Evolutionary conservation across 805 yeast species (phyloP).

Genomic region (Teunomyces gatunensis): DNA sequence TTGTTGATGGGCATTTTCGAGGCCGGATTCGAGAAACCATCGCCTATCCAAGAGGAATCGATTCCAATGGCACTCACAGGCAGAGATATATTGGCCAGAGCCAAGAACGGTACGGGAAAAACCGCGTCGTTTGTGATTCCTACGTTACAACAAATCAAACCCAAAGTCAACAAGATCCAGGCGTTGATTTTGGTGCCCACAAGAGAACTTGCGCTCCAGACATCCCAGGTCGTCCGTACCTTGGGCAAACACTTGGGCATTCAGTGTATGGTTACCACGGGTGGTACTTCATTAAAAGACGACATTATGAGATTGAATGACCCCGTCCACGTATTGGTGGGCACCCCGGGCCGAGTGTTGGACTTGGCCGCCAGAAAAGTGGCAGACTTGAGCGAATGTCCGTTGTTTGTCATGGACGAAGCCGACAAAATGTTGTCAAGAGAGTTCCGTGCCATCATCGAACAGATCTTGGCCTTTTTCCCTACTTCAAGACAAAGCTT

Average conservation of each 20-base stretch:
- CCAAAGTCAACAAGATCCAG: slow-evolving; percentile 81
- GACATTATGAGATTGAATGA: slow-evolving; percentile 92
- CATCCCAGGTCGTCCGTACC: slow-evolving; percentile 95
- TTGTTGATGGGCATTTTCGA: slow-evolving; percentile 97
- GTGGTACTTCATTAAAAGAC: slow-evolving; percentile 92
- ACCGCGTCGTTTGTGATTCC: slow-evolving; percentile 98
- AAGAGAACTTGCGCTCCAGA: slow-evolving; percentile 95
- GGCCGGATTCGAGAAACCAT: slow-evolving; percentile 97
- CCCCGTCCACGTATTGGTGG: slow-evolving; percentile 91
- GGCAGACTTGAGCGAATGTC: slow-evolving; percentile 84
- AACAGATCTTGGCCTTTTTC: slow-evolving; percentile 79
- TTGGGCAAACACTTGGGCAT: slow-evolving; percentile 90
- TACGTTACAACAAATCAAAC: slow-evolving; percentile 81
- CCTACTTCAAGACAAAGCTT: slow-evolving; percentile 72
- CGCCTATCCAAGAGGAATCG: slow-evolving; percentile 96
- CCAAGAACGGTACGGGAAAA: slow-evolving; percentile 98
- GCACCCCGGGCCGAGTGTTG: slow-evolving; percentile 96
- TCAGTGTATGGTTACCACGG: slow-evolving; percentile 96
- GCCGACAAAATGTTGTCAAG: slow-evolving; percentile 95
- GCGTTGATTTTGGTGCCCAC: slow-evolving; percentile 94
- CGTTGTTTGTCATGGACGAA: slow-evolving; percentile 94
- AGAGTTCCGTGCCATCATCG: slow-evolving; percentile 84
- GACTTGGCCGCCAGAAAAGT: slow-evolving; percentile 87
- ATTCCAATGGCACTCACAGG: slow-evolving; percentile 95
- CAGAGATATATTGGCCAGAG: slow-evolving; percentile 94